Conservation (phyloP, 306 rosid species). For the Quercus mongolica region DNA sequence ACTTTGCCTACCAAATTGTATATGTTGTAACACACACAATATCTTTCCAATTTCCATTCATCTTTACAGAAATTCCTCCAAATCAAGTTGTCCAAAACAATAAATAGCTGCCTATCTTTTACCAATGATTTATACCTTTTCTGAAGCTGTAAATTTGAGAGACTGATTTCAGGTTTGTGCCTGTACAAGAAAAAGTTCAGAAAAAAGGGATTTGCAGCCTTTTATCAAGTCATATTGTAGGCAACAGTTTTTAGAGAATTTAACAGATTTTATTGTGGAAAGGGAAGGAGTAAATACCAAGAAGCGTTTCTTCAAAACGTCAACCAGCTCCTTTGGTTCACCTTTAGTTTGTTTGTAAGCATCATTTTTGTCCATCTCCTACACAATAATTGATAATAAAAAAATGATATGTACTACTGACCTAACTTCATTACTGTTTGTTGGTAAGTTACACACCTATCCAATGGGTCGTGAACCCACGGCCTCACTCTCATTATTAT, state of each 20-base stretch:
- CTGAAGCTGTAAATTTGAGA: background rate
- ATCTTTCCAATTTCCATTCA: no score
- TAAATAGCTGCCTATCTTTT: no score
- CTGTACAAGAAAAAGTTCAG: background rate
- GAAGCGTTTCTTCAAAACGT: conserved; percentile 59
- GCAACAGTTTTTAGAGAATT: background rate
- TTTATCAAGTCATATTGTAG: background rate
- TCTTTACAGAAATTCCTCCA: no score
- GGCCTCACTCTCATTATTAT: background rate
- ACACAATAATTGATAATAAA: background rate
- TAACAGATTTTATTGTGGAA: background rate
- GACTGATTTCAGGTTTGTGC: background rate
- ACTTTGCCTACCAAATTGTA: no score
- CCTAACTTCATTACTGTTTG: no score
- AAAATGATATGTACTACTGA: background rate
- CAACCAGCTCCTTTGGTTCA: conserved; percentile 57
- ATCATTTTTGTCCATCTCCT: conserved; percentile 54
- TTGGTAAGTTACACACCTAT: no score
- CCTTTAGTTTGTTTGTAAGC: conserved; percentile 55
- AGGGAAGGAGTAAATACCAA: conserved; percentile 22
- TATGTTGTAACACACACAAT: no score
- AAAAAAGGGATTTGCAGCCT: background rate
- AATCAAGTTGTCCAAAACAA: no score
- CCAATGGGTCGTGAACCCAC: background rate
- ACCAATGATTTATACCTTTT: no score